Percentiles rank a stretch among this genome's conserved stretches.
Evolutionary conservation across 257 asterid genomes (phyloP).

Genomic region (Capsicum baccatum): DNA sequence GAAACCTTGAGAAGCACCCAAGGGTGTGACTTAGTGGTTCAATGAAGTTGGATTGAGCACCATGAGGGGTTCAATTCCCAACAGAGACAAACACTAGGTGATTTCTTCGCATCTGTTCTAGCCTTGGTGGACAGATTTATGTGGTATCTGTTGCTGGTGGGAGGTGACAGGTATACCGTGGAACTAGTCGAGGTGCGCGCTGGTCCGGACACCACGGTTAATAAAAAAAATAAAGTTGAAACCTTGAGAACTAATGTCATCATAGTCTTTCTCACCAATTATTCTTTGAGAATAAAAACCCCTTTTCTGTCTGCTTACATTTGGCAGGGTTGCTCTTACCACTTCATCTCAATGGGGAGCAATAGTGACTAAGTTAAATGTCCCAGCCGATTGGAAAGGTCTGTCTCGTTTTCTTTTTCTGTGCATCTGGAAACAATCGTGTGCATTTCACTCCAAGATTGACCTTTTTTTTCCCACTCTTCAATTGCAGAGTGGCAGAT

Average conservation of each 20-base stretch:
- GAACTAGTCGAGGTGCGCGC: no score
- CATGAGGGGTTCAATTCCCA: no score
- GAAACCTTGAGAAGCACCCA: background rate
- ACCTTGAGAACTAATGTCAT: background rate
- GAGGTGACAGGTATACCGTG: no score
- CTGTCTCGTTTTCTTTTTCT: constrained; percentile 27
- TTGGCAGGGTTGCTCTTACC: constrained; percentile 79
- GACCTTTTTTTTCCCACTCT: background rate
- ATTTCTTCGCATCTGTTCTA: no score
- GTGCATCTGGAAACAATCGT: background rate
- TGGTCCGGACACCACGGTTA: no score
- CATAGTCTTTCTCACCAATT: background rate
- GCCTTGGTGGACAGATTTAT: no score
- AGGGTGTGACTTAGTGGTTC: no score
- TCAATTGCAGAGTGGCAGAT: constrained; percentile 90
- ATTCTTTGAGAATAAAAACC: background rate
- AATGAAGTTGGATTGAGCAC: no score
- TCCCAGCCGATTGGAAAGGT: constrained; percentile 99
- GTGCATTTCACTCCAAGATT: background rate
- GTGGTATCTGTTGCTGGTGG: no score
- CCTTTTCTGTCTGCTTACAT: background rate
- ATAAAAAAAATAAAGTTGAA: no score
- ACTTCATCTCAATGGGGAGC: constrained; percentile 89
- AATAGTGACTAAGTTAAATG: constrained; percentile 75
- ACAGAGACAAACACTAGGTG: no score